Evolutionary conservation across 352 stramenopile genomes (phyloP), one percentile per base, ranked within the genome.

Genomic region (Globisporangium emineosum): DNA sequence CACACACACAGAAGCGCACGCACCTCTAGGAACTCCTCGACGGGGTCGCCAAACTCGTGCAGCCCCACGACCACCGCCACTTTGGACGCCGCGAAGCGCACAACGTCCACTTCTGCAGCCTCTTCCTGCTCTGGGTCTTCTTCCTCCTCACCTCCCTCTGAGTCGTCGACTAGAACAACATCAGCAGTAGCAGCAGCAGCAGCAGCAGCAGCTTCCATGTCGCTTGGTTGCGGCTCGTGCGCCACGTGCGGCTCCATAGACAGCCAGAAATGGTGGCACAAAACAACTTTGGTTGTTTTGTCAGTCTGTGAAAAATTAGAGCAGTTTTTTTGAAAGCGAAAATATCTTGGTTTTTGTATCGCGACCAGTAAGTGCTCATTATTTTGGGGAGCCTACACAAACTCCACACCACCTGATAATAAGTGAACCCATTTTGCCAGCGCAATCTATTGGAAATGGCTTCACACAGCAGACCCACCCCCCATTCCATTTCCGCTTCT

Each of bases 41-140:
- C 57, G 2, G 80, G 54, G 58, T 91, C 76, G 1, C 78, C 81
- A 57, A 81, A 93, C 66, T 89, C 85, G 60, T 93, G 85, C 40
- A 94, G 72, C 33, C 85, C 83, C 33, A 84, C 72, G 30, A 90
- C 69, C 7, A 81, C 71, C 52, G 85, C 85, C 49, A 94, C 78
- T 52, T 87, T 89, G 30, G 83, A 92, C 51, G 85, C 85, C 35
- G 83, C 83, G 50, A 88, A 81, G 56, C 77, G 85, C 57, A 91
- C 69, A 29, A 83, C 64, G 13, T 47, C 33, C 35, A 53, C 15
- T 12, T 15, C 49, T 0, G 19, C 32, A 12, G 15, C 23, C 3
- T 42, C 5, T 25, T 32, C 2, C 3, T 52, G 10, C 30, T 42
- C 21, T 6, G 5, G 23, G 10, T 54, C 23, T 29, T 19, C 8